Base-by-base conservation (phyloP, 345 rosid genomes). In the Excoecaria agallocha region DNA sequence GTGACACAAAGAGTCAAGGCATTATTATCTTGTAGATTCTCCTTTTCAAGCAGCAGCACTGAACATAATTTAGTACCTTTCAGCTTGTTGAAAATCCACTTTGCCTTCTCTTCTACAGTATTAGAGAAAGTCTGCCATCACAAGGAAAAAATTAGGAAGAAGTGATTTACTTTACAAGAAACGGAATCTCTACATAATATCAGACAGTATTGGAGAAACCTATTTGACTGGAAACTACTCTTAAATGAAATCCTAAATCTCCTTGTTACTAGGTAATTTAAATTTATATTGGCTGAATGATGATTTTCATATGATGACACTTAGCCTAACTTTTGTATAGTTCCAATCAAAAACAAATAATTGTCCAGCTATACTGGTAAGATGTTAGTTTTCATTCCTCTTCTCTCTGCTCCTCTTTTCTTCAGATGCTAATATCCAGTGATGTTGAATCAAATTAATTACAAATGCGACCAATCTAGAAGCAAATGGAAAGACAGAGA, bases 101-200 rank as follows among this genome's bases (percentile, higher is more conserved):
- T 95, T 19, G 98, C 98, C 83, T 95, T 93, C 86, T 95, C 98
- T 85, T 94, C 98, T 66, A 95, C 97, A 9, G 98, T 87, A 73
- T 62, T 90, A 24, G 99, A 95, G 84, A 95, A 80, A 66, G 87
- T 84, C 99, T 95, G 93, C 76, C 76, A 76, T 48, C 64, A 52
- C 25, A 52, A 70, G 58, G 63, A 57, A 56, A 38, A 51, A 17
- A 46, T 72, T 50, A 50, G 69, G 61, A 56, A 70, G 39, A 12
- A 39, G 66, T 17, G 59, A 71, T 69, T 8, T 63, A 70, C 72
- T 45, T 24, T 15, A 49, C 41, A 70, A 12, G 20, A 57, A 62
- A 35, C 24, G 46, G 4, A n/a, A 57, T 16, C 5, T 9, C 55
- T 11, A 24, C 46, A 25, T 20, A 38, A 64, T 30, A 30, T 30